Conservation (phyloP, 202 grass and related monocot species). For the Eragrostis tef region DNA sequence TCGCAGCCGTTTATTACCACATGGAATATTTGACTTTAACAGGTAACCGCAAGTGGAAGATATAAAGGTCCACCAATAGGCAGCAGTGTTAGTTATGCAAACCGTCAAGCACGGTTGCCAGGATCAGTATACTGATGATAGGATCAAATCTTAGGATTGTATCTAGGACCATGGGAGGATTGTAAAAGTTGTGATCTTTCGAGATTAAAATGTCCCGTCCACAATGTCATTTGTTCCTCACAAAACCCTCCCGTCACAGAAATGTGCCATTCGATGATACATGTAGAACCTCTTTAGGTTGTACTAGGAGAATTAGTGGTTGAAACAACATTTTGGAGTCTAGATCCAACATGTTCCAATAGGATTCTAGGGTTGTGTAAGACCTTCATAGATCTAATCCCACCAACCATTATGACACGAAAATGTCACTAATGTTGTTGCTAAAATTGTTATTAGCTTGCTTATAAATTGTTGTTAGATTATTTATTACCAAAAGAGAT, state of each 20-base stretch:
- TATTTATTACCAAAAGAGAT: too few relatives aligned
- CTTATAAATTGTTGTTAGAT: too few relatives aligned
- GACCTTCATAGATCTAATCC: too few relatives aligned
- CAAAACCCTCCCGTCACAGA: background rate
- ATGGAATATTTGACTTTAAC: background rate
- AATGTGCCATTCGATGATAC: background rate
- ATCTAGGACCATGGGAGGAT: background rate
- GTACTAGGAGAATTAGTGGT: background rate
- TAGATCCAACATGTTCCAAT: background rate
- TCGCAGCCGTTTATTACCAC: slow-evolving; percentile 9
- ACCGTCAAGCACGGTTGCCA: background rate
- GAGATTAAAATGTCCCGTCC: background rate
- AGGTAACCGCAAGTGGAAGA: slow-evolving; percentile 8
- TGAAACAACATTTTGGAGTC: background rate
- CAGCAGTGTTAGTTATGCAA: slow-evolving; percentile 6
- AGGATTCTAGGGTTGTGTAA: too few relatives aligned
- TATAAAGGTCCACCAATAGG: background rate
- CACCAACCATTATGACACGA: too few relatives aligned
- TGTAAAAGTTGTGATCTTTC: background rate
- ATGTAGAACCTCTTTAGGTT: background rate
- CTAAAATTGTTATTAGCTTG: too few relatives aligned
- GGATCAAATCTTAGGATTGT: background rate
- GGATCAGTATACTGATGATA: background rate
- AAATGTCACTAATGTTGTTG: too few relatives aligned
- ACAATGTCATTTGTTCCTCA: background rate